Evolutionary conservation across 2,329 filamentous ascomycete genomes (phyloP), one percentile per base, ranked within the genome.

Genomic region (Tolypocladium cylindrosporum): DNA sequence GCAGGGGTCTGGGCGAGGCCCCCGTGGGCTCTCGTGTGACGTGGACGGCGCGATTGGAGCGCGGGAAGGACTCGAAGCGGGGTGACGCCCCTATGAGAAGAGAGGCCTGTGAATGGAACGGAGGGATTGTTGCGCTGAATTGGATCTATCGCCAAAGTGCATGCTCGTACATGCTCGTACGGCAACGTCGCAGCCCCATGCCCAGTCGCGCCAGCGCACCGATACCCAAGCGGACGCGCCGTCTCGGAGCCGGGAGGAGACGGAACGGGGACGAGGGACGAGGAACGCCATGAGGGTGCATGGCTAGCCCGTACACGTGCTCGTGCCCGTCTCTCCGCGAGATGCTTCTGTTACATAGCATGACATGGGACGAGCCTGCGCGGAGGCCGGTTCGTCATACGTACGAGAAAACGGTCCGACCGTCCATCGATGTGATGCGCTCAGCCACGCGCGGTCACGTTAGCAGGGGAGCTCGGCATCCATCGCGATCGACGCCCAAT

Each of bases 11-110:
- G n/a, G 37, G 37, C 45, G 14, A 48, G 45, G 24, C 37, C 43
- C 37, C 24, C 41, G 57, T 34, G 59, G 54, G 48, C 36, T 57
- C 27, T 21, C 21, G 58, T 59, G 56, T 57, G 61, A 61, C 61
- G 61, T 61, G 58, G 56, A 57, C 54, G 53, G 52, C 55, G 36
- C 42, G 19, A 52, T 58, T 59, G 58, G 55, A 48, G 41, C 27
- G 45, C 21, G 36, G 7, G 56, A 57, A 57, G 54, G 54, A 54
- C 45, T 54, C 40, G 24, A 45, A 19, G 56, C 37, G 51, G 55
- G 45, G 55, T 34, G 45, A 31, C 3, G 50, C 55, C 48, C 34
- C 24, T 31, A 27, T 27, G 24, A 27, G 24, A 27, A 27, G 24
- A 27, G 24, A 27, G 2, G 24, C 24, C 24, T 4, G 24, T 27